These are phyloP conservation scores for Sporothrix brasiliensis DNA, from an alignment of 2,329 filamentous ascomycete species.

Conservation along the genomic window DNA sequence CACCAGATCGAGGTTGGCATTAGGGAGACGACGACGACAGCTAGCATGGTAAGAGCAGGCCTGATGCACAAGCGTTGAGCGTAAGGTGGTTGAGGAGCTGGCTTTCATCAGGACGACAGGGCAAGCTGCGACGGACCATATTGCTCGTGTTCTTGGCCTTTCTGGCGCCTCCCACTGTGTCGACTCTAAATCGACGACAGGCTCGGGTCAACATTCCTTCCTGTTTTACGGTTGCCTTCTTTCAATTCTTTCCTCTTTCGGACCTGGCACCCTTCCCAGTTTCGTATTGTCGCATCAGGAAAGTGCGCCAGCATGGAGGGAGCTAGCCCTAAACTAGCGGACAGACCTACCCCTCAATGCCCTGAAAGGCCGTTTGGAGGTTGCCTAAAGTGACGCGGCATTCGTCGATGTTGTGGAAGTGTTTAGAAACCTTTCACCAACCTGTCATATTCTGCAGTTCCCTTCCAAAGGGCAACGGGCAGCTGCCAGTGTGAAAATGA, in stretches of 20 bases:
- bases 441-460: background rate
- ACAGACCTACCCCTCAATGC: constrained; percentile 10
- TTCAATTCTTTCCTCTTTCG: background rate
- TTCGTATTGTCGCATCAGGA: background rate
- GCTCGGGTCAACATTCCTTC: constrained; percentile 21
- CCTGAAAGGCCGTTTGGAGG: constrained; percentile 2
- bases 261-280: background rate
- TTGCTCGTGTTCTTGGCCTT: background rate
- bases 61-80: background rate
- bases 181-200: constrained; percentile 2
- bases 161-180: background rate
- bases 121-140: background rate
- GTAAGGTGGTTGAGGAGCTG: background rate
- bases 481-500: background rate
- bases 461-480: background rate
- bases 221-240: constrained; percentile 12
- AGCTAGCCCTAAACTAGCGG: background rate
- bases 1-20: background rate
- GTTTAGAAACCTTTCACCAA: background rate
- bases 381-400: constrained; percentile 22
- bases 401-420: background rate
- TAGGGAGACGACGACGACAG: too few species aligned
- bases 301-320: background rate
- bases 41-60: background rate
- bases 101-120: background rate